Base-by-base conservation (phyloP, 768 basidiomycete genomes). In the Omphalotus guepiniiformis region DNA sequence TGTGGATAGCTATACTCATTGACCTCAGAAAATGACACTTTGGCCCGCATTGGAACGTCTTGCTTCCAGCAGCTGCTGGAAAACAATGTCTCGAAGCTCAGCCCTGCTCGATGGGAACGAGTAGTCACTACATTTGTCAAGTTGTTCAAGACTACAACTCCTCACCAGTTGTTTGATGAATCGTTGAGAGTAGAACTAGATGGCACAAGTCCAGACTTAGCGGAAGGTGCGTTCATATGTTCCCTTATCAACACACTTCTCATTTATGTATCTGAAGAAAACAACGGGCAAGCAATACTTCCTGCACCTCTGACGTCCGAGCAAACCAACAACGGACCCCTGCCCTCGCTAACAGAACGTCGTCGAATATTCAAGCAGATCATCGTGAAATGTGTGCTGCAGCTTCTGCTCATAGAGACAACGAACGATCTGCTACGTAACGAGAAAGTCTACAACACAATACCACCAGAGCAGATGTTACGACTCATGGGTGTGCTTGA, bases 381-480 rank as follows among this genome's bases (percentile, higher is more conserved):
- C 67, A 98, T 99, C 52, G 93, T 97, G 55, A 98, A 98, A 86
- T 99, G 96, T 64, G 96, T 99, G 18, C 78, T 99, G 25, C 96
- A 99, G 58, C 70, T 99, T 18, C 75, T 98, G 45, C 77, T 99
- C 29, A 98, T 99, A 53, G 96, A 99, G 69, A 98, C 91, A 6
- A 95, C 94, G 2, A 93, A 93, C 59, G 96, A 98, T 55, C 74
- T 99, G 19, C 76, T 99, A 26, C 88, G 93, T 50, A 97, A 95
- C 59, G 77, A 91, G 50, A 82, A 87, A 32, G 89, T 99, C 38
- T 98, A 98, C 69, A 77, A 73, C 38, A 91, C 87, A 3, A 98
- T 98, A 56, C 96, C 96, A 29, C 91, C 96, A 1, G 86, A 92
- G 52, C 93, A 97, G 58, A 72, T 99, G 11, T 73, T 99, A 52